Conservation (phyloP, 2,329 filamentous ascomycete genomes). For the Huntiella abstrusa region DNA sequence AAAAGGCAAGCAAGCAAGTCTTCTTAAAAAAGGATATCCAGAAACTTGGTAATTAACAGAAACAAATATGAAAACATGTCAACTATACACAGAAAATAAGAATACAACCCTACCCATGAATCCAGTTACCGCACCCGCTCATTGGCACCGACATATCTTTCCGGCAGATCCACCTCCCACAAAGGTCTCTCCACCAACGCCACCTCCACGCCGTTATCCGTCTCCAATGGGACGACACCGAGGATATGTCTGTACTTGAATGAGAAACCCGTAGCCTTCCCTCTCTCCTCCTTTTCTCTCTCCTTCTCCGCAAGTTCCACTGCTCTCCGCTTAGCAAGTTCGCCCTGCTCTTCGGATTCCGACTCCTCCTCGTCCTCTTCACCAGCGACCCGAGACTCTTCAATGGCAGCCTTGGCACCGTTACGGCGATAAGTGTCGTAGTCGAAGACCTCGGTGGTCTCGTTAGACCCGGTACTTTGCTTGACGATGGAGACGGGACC, state of each 20-base stretch:
- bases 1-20: too few relatives aligned
- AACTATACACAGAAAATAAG: too few relatives aligned
- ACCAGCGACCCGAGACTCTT: slow-evolving; percentile 11
- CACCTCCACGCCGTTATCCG: slow-evolving; percentile 44
- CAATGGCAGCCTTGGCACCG: slow-evolving; percentile 13
- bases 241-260: slow-evolving; percentile 91
- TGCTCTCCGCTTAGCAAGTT: slow-evolving; percentile 1
- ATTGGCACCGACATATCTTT: slow-evolving; percentile 29
- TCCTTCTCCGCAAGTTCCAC: slow-evolving; percentile 13
- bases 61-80: too few relatives aligned
- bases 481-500: slow-evolving; percentile 26
- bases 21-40: too few relatives aligned
- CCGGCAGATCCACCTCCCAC: slow-evolving; percentile 63
- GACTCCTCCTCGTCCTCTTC: slow-evolving; percentile 23
- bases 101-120: too few relatives aligned
- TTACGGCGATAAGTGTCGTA: slow-evolving; percentile 8
- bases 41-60: too few relatives aligned
- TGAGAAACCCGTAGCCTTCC: slow-evolving; percentile 50
- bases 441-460: slow-evolving; percentile 9
- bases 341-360: slow-evolving; percentile 15
- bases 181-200: slow-evolving; percentile 73
- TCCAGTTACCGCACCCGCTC: neutral
- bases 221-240: slow-evolving; percentile 37
- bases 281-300: slow-evolving; percentile 15
- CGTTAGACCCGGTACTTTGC: slow-evolving; percentile 14